These are phyloP conservation scores for Hypomontagnella monticulosa DNA, from an alignment of 495 filamentous ascomycete genomes.

Conservation along the genomic window DNA sequence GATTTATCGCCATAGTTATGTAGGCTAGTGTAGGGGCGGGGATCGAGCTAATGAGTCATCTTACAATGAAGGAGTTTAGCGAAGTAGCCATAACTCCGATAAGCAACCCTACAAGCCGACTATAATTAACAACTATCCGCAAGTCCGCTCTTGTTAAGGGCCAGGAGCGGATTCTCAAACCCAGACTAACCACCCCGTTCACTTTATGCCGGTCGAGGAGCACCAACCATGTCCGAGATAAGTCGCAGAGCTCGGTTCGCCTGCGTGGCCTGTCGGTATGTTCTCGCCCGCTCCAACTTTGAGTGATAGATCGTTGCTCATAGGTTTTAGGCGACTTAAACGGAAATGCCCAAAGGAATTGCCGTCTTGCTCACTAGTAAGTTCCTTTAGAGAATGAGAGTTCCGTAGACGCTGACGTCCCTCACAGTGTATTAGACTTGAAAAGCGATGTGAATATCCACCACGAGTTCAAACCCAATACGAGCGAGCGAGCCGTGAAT, in stretches of 20 bases:
- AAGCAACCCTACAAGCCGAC: neutral
- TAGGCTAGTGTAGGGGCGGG: neutral
- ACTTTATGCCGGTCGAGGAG: too few relatives aligned
- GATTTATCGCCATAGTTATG: neutral
- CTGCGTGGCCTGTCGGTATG: constrained; percentile 35
- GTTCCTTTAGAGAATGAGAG: constrained; percentile 40
- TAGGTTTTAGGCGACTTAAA: constrained; percentile 43
- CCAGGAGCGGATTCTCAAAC: constrained; percentile 9
- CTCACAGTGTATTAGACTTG: constrained; percentile 50
- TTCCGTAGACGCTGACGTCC: constrained; percentile 34
- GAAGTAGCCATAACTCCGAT: neutral
- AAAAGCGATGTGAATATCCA: constrained; percentile 50
- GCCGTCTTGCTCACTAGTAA: constrained; percentile 53
- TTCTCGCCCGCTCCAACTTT: neutral
- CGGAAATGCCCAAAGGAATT: constrained; percentile 57
- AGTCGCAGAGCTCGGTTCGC: constrained; percentile 33
- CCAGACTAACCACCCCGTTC: too few relatives aligned
- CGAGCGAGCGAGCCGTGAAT: constrained; percentile 6
- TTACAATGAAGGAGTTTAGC: neutral
- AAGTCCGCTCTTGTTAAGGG: constrained; percentile 16
- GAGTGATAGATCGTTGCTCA: neutral
- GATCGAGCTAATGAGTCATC: constrained; percentile 2
- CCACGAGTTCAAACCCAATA: constrained; percentile 35
- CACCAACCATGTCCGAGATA: constrained; percentile 7
- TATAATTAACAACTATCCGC: neutral